Conservation (phyloP, 768 basidiomycete species). For the Leccinum subtestaceum region DNA sequence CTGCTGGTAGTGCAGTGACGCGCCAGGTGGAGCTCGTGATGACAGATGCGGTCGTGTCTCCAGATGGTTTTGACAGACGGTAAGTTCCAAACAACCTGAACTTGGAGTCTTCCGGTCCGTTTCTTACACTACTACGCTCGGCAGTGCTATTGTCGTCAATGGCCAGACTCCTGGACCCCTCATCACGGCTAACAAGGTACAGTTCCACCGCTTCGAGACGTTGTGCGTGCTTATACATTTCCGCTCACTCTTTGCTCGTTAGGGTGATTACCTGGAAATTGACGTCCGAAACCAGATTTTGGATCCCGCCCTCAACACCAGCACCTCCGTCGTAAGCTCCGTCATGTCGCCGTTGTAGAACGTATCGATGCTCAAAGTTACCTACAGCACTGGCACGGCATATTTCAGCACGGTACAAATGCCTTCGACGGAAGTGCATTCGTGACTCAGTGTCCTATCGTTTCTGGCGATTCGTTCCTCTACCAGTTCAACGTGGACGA, state of each 20-base stretch:
- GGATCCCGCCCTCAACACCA: constrained; percentile 38
- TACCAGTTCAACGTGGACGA: constrained; percentile 34
- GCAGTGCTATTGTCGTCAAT: constrained; percentile 40
- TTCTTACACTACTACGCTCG: constrained; percentile 14
- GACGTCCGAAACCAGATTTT: constrained; percentile 40
- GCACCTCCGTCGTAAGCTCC: constrained; percentile 40
- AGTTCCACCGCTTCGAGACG: neutral
- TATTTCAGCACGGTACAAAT: constrained; percentile 41
- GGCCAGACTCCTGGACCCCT: constrained; percentile 40
- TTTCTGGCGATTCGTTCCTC: constrained; percentile 36
- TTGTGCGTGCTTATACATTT: neutral
- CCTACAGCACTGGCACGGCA: constrained; percentile 45
- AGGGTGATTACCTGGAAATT: constrained; percentile 41
- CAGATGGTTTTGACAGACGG: constrained; percentile 41
- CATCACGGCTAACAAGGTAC: constrained; percentile 40
- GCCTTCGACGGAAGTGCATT: constrained; percentile 48
- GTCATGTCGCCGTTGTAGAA: neutral
- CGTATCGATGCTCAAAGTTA: neutral
- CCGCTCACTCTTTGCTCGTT: neutral
- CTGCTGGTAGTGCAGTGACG: constrained; percentile 6
- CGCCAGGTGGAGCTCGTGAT: constrained; percentile 29
- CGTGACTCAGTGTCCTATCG: constrained; percentile 47
- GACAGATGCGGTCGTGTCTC: constrained; percentile 38
- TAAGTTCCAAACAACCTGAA: constrained; percentile 7
- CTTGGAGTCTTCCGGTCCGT: neutral